A percentile compares a stretch with the other conserved stretches of the same genome.
Conservation (phyloP, 177 flowering plant genomes). For the Tripterygium wilfordii region DNA sequence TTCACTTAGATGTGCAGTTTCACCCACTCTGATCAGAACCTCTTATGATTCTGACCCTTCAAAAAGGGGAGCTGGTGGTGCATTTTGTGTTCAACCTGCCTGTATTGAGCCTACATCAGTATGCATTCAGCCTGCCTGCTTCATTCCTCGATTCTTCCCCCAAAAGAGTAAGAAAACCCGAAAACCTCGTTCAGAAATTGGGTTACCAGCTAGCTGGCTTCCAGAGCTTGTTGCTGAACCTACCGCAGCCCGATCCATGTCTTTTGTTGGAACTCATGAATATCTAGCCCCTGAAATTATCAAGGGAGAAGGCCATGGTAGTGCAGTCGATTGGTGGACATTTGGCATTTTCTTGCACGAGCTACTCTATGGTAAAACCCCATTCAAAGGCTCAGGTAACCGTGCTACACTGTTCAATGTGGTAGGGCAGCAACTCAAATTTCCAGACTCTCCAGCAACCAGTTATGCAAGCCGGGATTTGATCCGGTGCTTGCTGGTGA, state of each 20-base stretch:
- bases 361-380: slow-evolving; percentile 46
- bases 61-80: slow-evolving; percentile 15
- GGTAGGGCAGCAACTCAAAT: slow-evolving; percentile 41
- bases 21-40: slow-evolving; percentile 39
- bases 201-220: slow-evolving; percentile 18
- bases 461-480: slow-evolving; percentile 44
- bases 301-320: slow-evolving; percentile 59
- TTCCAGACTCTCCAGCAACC: slow-evolving; percentile 47
- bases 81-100: slow-evolving; percentile 1
- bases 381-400: slow-evolving; percentile 54
- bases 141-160: slow-evolving; percentile 38
- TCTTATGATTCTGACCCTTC: slow-evolving; percentile 37
- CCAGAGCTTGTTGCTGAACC: slow-evolving; percentile 57
- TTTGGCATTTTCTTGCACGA: slow-evolving; percentile 54
- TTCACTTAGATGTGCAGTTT: slow-evolving; percentile 43
- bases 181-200: slow-evolving; percentile 23
- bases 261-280: slow-evolving; percentile 56
- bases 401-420: slow-evolving; percentile 54
- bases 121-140: slow-evolving; percentile 37
- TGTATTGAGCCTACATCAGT: background rate
- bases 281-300: too few relatives aligned
- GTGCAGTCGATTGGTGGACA: slow-evolving; percentile 64
- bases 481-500: slow-evolving; percentile 40
- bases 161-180: slow-evolving; percentile 34
- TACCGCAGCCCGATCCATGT: slow-evolving; percentile 55